A percentile compares a stretch with the other conserved stretches of the same genome.
phyloP scores from a whole-genome alignment of 2,329 filamentous ascomycete genomes.

The Colletotrichum salicis region DNA sequence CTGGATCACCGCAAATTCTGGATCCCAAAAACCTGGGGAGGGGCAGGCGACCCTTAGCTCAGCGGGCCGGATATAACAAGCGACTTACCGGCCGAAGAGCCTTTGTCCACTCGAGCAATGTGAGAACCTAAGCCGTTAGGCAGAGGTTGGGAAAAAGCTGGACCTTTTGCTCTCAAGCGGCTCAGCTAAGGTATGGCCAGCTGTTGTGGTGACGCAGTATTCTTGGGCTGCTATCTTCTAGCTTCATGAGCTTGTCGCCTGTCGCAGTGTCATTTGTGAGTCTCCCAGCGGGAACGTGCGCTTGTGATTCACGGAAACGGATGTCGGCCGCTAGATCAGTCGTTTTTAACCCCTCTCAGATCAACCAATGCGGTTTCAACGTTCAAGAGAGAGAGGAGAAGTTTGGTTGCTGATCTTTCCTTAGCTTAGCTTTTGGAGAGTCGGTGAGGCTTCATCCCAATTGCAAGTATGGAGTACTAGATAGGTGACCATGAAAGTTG shows the following conservation, averaged over 20 bases:
- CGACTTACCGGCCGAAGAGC: background rate
- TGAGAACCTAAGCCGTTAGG: background rate
- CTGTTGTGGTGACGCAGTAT: background rate
- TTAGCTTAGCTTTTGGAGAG: background rate
- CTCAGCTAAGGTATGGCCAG: background rate
- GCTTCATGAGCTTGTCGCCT: background rate
- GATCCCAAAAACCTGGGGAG: slow-evolving; percentile 10
- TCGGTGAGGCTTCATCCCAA: background rate
- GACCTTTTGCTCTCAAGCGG: background rate
- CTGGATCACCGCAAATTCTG: slow-evolving; percentile 10
- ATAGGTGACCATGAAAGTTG: no score
- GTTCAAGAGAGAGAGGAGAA: background rate
- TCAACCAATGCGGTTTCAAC: background rate
- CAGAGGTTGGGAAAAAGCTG: background rate
- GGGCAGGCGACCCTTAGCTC: background rate
- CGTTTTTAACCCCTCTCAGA: background rate
- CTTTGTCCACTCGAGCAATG: background rate
- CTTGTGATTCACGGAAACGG: slow-evolving; percentile 5
- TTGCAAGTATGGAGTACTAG: no score
- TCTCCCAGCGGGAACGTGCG: background rate
- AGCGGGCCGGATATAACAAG: background rate
- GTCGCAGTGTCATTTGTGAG: background rate
- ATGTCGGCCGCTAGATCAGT: background rate
- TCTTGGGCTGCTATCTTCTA: background rate
- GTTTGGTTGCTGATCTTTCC: background rate